These are phyloP conservation scores for Scheffersomyces stambukii DNA, from an alignment of 1,139 yeast species.

Conservation along the genomic window DNA sequence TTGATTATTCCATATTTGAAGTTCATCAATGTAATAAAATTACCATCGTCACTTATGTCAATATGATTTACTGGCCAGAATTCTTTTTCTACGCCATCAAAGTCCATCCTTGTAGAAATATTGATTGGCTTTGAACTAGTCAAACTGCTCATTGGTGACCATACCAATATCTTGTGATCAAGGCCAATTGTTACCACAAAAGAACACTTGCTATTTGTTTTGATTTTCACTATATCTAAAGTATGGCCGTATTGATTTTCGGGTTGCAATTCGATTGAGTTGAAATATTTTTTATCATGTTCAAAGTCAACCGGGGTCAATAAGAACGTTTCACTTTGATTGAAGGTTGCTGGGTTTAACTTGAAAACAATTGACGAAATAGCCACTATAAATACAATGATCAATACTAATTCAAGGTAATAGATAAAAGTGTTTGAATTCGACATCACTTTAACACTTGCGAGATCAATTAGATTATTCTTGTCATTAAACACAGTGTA, in stretches of 20 bases:
- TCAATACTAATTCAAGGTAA: conserved; percentile 27
- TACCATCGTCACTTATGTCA: conserved; percentile 58
- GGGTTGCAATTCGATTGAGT: conserved; percentile 49
- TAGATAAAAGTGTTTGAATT: conserved; percentile 23
- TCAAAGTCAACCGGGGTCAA: conserved; percentile 2
- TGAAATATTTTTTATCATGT: conserved; percentile 14
- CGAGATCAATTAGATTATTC: conserved; percentile 14
- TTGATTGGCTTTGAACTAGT: conserved; percentile 34
- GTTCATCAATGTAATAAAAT: conserved; percentile 55
- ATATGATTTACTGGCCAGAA: conserved; percentile 69
- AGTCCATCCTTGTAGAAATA: conserved; percentile 33
- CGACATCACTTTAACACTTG: conserved; percentile 13
- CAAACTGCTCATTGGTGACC: conserved; percentile 62
- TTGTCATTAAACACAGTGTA: conserved; percentile 17
- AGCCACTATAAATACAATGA: conserved; percentile 25
- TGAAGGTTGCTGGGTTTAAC: conserved; percentile 2
- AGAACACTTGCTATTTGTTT: conserved; percentile 52
- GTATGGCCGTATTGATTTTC: too few relatives aligned
- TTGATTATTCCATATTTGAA: conserved; percentile 44
- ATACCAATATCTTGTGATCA: conserved; percentile 65
- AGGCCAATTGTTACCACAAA: conserved; percentile 67
- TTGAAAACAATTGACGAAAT: conserved; percentile 19
- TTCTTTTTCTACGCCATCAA: conserved; percentile 28
- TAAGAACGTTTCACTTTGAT: background rate
- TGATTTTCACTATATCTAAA: conserved; percentile 59